These are phyloP conservation scores for Cystobasidium onofrii DNA, from an alignment of 768 basidiomycete species.

Conservation along the genomic window DNA sequence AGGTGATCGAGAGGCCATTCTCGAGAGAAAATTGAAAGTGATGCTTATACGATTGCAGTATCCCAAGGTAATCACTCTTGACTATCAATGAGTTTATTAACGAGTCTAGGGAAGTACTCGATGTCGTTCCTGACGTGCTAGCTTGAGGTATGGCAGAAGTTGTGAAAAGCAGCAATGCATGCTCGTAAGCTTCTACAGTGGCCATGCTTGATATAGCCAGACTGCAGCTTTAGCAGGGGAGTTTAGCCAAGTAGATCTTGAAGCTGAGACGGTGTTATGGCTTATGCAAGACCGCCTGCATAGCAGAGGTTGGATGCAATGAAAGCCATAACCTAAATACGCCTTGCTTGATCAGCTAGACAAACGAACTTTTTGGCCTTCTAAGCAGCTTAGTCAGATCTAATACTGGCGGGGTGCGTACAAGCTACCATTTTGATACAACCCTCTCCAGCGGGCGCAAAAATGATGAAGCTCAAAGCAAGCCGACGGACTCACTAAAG, in stretches of 20 bases:
- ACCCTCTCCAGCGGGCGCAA: no score
- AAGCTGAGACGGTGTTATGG: background rate
- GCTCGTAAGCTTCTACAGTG: background rate
- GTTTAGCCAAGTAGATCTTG: background rate
- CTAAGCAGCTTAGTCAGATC: background rate
- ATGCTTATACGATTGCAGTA: background rate
- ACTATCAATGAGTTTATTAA: constrained; percentile 16
- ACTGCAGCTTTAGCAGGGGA: background rate
- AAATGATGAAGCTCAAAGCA: no score
- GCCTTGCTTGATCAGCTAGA: background rate
- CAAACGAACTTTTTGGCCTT: background rate
- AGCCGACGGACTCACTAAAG: no score
- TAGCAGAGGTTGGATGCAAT: background rate
- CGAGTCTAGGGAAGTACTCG: background rate
- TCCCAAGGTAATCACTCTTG: constrained; percentile 19
- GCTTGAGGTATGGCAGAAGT: background rate
- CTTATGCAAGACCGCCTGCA: background rate
- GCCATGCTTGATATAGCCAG: constrained; percentile 7
- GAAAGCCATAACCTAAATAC: background rate
- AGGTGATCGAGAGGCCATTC: constrained; percentile 10
- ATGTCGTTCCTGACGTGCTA: background rate
- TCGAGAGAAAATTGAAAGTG: constrained; percentile 8
- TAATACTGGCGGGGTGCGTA: background rate
- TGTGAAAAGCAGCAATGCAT: constrained; percentile 14
- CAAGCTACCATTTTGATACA: no score